Percentiles rank a stretch among this genome's conserved stretches.
These are phyloP conservation scores for Dipteronia dyeriana DNA, from an alignment of 345 rosid species.

Conservation along the genomic window DNA sequence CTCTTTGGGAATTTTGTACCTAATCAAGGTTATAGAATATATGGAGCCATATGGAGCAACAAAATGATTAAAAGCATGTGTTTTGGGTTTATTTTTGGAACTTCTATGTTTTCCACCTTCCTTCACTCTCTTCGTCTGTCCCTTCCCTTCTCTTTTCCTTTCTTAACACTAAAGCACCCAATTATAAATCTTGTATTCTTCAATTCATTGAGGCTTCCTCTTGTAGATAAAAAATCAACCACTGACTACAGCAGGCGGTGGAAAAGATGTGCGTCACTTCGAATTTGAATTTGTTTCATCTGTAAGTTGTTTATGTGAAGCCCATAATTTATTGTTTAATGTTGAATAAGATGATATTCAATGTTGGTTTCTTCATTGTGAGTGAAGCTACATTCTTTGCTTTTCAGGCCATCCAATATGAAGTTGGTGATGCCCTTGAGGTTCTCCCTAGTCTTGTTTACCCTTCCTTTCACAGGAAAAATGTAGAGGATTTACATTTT, in stretches of 20 bases:
- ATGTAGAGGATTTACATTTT: no score
- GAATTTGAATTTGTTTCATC: slow-evolving; percentile 78
- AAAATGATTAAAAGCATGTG: neutral
- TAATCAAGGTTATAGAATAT: neutral
- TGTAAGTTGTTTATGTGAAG: slow-evolving; percentile 44
- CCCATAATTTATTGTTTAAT: neutral
- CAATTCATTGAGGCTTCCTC: slow-evolving; percentile 9
- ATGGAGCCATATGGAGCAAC: neutral
- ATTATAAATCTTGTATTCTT: neutral
- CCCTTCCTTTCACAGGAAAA: no score
- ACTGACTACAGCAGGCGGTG: slow-evolving; percentile 57
- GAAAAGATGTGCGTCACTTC: slow-evolving; percentile 87
- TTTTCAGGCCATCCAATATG: slow-evolving; percentile 57
- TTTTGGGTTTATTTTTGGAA: neutral
- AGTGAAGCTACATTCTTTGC: slow-evolving; percentile 5
- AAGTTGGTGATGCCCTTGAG: slow-evolving; percentile 89
- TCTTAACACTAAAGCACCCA: neutral
- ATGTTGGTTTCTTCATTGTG: slow-evolving; percentile 6
- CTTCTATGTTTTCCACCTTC: neutral
- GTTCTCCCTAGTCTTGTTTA: slow-evolving; percentile 59
- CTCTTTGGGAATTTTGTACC: neutral
- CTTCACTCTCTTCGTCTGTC: neutral
- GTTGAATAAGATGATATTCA: neutral
- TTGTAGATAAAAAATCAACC: slow-evolving; percentile 59
- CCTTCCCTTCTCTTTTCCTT: neutral